phyloP scores from a whole-genome alignment of 2,329 filamentous ascomycete genomes.

The Claviceps monticola region DNA sequence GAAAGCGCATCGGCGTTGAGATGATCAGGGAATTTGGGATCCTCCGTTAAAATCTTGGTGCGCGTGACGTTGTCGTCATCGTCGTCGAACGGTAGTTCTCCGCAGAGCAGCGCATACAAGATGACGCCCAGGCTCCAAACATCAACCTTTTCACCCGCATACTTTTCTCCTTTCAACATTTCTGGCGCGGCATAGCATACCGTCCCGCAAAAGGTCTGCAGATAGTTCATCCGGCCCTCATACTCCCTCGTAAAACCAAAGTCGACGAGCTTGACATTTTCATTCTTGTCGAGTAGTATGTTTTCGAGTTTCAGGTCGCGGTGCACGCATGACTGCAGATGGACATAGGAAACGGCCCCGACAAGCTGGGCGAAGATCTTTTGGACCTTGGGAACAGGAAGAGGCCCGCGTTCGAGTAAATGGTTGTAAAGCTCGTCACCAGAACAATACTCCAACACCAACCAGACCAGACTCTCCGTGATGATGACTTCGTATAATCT shows the following conservation, averaged over 20 bases:
- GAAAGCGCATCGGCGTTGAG: slow-evolving; percentile 65
- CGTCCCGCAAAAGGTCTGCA: slow-evolving; percentile 96
- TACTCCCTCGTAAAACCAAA: slow-evolving; percentile 98
- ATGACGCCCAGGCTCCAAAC: slow-evolving; percentile 88
- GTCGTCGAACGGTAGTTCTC: slow-evolving; percentile 88
- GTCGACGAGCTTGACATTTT: slow-evolving; percentile 94
- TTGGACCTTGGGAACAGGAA: slow-evolving; percentile 77
- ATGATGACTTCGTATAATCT: slow-evolving; percentile 96
- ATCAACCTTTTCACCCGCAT: slow-evolving; percentile 94
- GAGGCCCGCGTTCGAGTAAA: slow-evolving; percentile 71
- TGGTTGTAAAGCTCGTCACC: slow-evolving; percentile 97
- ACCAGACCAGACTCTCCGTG: slow-evolving; percentile 87
- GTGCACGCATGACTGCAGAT: slow-evolving; percentile 89
- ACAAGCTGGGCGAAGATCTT: slow-evolving; percentile 94
- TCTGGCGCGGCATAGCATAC: slow-evolving; percentile 96
- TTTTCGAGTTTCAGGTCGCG: slow-evolving; percentile 86
- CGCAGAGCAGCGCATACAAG: slow-evolving; percentile 66
- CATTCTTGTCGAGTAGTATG: slow-evolving; percentile 88
- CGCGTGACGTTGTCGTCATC: slow-evolving; percentile 86
- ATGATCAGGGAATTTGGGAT: slow-evolving; percentile 72
- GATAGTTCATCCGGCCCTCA: slow-evolving; percentile 82
- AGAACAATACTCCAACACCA: slow-evolving; percentile 91
- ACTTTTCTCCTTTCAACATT: slow-evolving; percentile 97
- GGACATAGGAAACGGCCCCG: slow-evolving; percentile 88
- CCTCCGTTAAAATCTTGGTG: slow-evolving; percentile 67